Base-by-base conservation (phyloP, 129 eudicot species). In the Pulicaria dysenterica region DNA sequence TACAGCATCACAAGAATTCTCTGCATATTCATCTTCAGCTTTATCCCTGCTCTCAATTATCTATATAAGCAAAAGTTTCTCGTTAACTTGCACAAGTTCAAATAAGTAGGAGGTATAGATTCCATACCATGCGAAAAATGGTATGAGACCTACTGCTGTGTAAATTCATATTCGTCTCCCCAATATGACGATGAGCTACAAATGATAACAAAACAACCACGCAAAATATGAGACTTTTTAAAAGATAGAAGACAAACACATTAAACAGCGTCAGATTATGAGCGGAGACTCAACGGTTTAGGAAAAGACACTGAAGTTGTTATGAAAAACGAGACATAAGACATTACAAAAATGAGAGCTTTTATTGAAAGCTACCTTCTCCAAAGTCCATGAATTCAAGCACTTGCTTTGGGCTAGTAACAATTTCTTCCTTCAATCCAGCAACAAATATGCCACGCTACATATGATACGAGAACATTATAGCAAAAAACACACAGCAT, bases 101-200 rank as follows among this genome's bases (percentile, higher is more conserved):
- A 79, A 41, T 15, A 55, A 17, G 19, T 45, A 8, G 9, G 69
- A 69, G 36, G 45, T 47, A 53, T 51, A 73, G 60, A 48, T 72
- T 64, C 19, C 49, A 41, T 87, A 95, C 99, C 99, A 95, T 95
- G 81, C 99, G 96, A 56, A 95, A 95, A 67, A 95, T 90, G 63
- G 99, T 90, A 62, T 95, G 99, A 46, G 99, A 95, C 80, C 99
- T 83, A 70, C 97, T 95, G 61, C 99, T 95, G 83, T 95, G 87
- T 39, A 86, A 69, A 57, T 95, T 95, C 99, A 95, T 95, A 83
- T 95, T 95, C 70, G 99, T 95, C 82, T 95, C 99, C 47, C 97
- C 99, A 75, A 95, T 85, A 75, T 95, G 99, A 38, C 97, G 97
- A 82, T 88, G 97, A 62, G 97, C 97, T 95, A 86, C 79, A 80